Conservation (phyloP, 495 filamentous ascomycete genomes). For the Barbatosphaeria neglecta region DNA sequence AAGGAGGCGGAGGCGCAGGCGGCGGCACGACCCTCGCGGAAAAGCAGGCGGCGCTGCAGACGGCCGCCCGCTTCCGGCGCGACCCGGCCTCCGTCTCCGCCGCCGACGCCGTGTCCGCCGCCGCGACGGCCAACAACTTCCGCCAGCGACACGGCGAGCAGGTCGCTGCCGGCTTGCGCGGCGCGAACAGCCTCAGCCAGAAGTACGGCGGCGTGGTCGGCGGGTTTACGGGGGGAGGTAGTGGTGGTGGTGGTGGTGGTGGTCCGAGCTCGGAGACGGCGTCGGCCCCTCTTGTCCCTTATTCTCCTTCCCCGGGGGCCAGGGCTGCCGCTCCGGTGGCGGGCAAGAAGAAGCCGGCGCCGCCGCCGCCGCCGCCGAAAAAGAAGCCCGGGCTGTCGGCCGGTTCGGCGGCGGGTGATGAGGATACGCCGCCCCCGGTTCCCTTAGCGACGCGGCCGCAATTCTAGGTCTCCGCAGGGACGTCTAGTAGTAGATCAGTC, state of each 20-base stretch:
- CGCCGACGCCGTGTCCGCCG: slow-evolving; percentile 40
- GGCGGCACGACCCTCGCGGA: slow-evolving; percentile 49
- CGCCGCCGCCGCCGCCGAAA: slow-evolving; percentile 55
- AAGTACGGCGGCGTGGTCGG: slow-evolving; percentile 27
- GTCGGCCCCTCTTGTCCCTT: background rate
- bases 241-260: background rate
- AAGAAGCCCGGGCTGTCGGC: slow-evolving; percentile 10
- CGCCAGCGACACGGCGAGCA: slow-evolving; percentile 63
- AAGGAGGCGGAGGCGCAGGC: slow-evolving; percentile 17
- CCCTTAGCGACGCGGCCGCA: slow-evolving; percentile 30
- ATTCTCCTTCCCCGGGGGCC: background rate
- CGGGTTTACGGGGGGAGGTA: too few species aligned
- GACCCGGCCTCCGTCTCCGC: slow-evolving; percentile 48
- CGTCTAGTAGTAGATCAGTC: background rate
- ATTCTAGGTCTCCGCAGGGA: slow-evolving; percentile 10
- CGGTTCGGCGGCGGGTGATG: background rate
- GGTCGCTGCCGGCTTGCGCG: slow-evolving; percentile 51
- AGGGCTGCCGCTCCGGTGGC: slow-evolving; percentile 17
- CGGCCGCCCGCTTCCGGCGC: slow-evolving; percentile 41
- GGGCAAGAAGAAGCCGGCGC: slow-evolving; percentile 54
- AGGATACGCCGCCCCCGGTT: slow-evolving; percentile 35
- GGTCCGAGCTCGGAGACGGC: slow-evolving; percentile 1
- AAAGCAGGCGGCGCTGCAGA: slow-evolving; percentile 49
- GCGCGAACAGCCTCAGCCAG: slow-evolving; percentile 43
- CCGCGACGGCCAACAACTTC: slow-evolving; percentile 57